Conservation (phyloP, 371 early-diverging fungal genomes). For the Apophysomyces sp. region DNA sequence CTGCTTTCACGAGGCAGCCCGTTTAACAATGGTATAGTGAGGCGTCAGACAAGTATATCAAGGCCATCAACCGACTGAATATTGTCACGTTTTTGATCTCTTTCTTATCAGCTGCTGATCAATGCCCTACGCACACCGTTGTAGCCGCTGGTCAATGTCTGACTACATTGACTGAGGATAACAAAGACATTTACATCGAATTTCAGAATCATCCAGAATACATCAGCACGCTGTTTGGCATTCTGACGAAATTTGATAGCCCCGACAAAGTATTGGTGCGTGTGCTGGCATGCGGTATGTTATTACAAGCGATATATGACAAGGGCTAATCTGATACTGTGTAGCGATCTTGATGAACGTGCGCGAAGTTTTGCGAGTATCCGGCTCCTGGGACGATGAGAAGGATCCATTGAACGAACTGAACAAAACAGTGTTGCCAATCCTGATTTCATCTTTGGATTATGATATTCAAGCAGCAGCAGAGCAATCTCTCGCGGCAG, state of each 20-base stretch:
- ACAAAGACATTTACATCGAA: conserved; percentile 58
- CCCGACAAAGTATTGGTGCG: conserved; percentile 51
- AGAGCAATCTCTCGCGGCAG: conserved; percentile 40
- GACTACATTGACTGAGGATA: conserved; percentile 82
- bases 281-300: conserved; percentile 56
- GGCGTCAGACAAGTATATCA: conserved; percentile 63
- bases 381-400: conserved; percentile 39
- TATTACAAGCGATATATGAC: background rate
- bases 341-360: conserved; percentile 46
- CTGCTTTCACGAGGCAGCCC: background rate
- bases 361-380: conserved; percentile 32
- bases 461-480: conserved; percentile 65
- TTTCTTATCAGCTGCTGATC: conserved; percentile 61
- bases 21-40: conserved; percentile 44
- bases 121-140: conserved; percentile 62
- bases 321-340: background rate
- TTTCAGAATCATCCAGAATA: conserved; percentile 64
- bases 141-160: conserved; percentile 82
- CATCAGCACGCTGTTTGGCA: conserved; percentile 46
- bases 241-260: conserved; percentile 39
- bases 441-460: conserved; percentile 52
- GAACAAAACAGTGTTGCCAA: conserved; percentile 52
- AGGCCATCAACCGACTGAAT: conserved; percentile 64
- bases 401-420: conserved; percentile 36
- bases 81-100: conserved; percentile 67